Base-by-base conservation (phyloP, 2,329 filamentous ascomycete genomes). In the Xylariaceae sp. region DNA sequence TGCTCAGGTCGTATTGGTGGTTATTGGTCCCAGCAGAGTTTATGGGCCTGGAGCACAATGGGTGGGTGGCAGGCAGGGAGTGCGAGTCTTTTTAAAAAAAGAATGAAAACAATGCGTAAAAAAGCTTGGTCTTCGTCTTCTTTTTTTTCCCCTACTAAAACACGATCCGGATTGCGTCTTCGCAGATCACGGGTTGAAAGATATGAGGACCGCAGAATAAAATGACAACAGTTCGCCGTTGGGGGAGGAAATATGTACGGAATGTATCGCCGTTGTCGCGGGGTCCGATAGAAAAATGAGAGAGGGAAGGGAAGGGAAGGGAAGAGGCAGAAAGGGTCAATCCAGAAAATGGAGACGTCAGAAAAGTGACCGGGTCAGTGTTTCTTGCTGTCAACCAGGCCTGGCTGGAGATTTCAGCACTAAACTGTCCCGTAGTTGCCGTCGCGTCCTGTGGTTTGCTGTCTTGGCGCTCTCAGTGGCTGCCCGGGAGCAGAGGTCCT, bases 261-360 rank as follows among this genome's bases (percentile, higher is more conserved):
- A 64, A 64, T 63, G 61, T 60, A 58, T 67, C 63, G 61, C 61
- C 62, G 61, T 65, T 62, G 60, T 67, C 65, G 66, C 66, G 65
- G 66, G 67, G 65, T 67, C 57, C 61, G 52, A 52, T 43, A 48
- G 57, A 57, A 58, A 57, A 59, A 56, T 61, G 62, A 57, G 57
- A 58, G 55, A 57, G 54, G 48, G 57, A 56, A 59, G 56, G 56
- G 54, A 59, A 56, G 21, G 55, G 61, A n/a, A n/a, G n/a, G n/a
- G n/a, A n/a, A n/a, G n/a, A n/a, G n/a, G n/a, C n/a, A n/a, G 56
- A 58, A 68, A 66, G 64, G 65, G 57, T 62, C 61, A 64, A 75
- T 52, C 59, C 56, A 57, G 60, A 26, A n/a, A 4, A 62, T 65
- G 65, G 63, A 67, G 65, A 65, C 60, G 63, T 59, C 59, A 64